phyloP scores from a whole-genome alignment of 306 rosid species.

The Cucurbita maxima region DNA sequence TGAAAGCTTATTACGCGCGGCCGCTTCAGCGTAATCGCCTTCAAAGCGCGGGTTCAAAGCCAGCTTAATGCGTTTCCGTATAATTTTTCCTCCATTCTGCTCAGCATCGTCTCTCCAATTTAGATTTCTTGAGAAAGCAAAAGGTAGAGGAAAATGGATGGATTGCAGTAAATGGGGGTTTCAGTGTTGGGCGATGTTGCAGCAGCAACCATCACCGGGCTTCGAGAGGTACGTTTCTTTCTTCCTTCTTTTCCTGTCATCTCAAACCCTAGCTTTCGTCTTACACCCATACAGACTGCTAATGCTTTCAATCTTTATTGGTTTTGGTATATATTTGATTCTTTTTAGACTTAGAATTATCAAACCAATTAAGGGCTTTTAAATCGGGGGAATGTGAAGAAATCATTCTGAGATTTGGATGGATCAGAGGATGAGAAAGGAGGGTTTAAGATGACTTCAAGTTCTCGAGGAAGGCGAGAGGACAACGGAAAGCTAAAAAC shows the following conservation, averaged over 20 bases:
- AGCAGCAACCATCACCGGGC: constrained; percentile 6
- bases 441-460: constrained; percentile 3
- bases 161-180: constrained; percentile 4
- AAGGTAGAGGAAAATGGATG: background rate
- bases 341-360: background rate
- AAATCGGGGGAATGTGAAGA: background rate
- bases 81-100: too few relatives aligned
- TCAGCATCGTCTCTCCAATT: background rate
- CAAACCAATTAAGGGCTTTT: background rate
- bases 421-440: constrained; percentile 1
- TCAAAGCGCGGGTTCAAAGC: too few relatives aligned
- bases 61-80: too few relatives aligned
- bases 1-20: too few relatives aligned
- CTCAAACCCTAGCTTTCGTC: too few relatives aligned
- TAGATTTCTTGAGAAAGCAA: background rate
- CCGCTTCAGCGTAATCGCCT: too few relatives aligned
- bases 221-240: constrained; percentile 5
- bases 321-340: too few relatives aligned
- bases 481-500: background rate
- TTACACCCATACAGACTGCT: too few relatives aligned
- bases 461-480: constrained; percentile 6
- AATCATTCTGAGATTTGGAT: constrained; percentile 10
- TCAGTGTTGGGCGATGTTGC: constrained; percentile 3
- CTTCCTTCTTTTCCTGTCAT: background rate
- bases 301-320: too few relatives aligned